Evolutionary conservation across 805 yeast species (phyloP).

Genomic region (Lachancea thermotolerans): DNA sequence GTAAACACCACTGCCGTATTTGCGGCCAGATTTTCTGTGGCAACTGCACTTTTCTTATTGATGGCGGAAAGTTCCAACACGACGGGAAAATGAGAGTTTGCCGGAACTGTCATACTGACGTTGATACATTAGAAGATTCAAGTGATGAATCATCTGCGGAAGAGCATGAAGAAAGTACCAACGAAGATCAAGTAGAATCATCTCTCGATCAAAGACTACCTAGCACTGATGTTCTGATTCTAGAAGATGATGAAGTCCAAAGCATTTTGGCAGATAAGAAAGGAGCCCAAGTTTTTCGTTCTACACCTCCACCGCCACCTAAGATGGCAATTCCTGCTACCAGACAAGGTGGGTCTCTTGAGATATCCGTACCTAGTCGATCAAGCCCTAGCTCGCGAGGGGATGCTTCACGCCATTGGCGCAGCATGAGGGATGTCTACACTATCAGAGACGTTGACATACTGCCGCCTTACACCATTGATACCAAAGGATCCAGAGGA

Average conservation of each 20-base stretch:
- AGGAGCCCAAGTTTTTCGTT: slow-evolving; percentile 30
- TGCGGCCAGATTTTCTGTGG: slow-evolving; percentile 95
- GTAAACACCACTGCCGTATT: slow-evolving; percentile 91
- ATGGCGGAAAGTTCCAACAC: slow-evolving; percentile 58
- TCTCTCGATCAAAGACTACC: background rate
- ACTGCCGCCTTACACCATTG: slow-evolving; percentile 12
- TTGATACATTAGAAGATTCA: slow-evolving; percentile 63
- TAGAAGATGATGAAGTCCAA: slow-evolving; percentile 30
- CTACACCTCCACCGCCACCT: slow-evolving; percentile 55
- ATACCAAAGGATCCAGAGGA: background rate
- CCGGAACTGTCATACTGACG: slow-evolving; percentile 55
- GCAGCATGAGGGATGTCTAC: slow-evolving; percentile 19
- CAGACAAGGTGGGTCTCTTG: slow-evolving; percentile 69
- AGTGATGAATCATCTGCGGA: slow-evolving; percentile 54
- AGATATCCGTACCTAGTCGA: slow-evolving; percentile 42
- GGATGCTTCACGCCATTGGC: slow-evolving; percentile 4
- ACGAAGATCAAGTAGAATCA: slow-evolving; percentile 16
- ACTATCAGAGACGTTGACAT: slow-evolving; percentile 25
- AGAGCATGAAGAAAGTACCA: slow-evolving; percentile 25
- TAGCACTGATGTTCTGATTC: slow-evolving; percentile 18
- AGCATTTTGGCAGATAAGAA: slow-evolving; percentile 31
- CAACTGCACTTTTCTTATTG: slow-evolving; percentile 64
- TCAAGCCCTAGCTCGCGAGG: background rate
- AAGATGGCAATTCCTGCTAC: slow-evolving; percentile 79
- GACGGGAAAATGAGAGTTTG: slow-evolving; percentile 74